phyloP scores from a whole-genome alignment of 345 rosid genomes.

The Punica granatum region DNA sequence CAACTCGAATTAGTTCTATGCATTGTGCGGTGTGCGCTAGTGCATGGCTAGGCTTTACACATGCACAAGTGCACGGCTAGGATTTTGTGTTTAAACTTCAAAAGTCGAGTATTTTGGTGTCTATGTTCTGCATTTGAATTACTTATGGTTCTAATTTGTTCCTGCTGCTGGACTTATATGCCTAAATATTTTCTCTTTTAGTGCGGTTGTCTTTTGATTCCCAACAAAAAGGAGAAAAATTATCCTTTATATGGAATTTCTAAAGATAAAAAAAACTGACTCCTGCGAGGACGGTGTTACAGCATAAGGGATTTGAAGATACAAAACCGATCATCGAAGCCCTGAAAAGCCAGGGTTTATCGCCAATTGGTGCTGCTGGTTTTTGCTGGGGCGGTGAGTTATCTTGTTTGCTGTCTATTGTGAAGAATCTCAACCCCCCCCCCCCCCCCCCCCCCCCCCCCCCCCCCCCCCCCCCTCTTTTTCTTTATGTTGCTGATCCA shows the following conservation, averaged over 20 bases:
- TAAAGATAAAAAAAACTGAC: background rate
- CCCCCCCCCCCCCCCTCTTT: background rate
- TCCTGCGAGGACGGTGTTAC: background rate
- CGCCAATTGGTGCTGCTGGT: slow-evolving; percentile 40
- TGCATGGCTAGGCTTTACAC: background rate
- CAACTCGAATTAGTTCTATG: background rate
- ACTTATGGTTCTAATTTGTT: background rate
- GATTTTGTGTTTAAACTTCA: background rate
- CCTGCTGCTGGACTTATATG: background rate
- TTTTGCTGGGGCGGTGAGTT: slow-evolving; percentile 44
- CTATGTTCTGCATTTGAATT: background rate
- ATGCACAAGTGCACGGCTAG: background rate
- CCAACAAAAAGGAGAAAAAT: background rate
- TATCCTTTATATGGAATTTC: background rate
- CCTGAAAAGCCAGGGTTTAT: slow-evolving; percentile 48
- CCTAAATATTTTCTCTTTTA: background rate
- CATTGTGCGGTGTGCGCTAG: background rate
- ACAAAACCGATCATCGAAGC: slow-evolving; percentile 53
- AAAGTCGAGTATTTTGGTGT: background rate
- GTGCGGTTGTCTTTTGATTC: background rate
- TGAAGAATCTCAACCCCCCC: no score
- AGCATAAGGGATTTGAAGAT: slow-evolving; percentile 77
- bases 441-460: no score
- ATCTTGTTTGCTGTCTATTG: background rate
- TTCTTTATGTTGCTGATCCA: background rate